Evolutionary conservation across 176 grass and related monocot species (phyloP).

Genomic region (Avena sativa): DNA sequence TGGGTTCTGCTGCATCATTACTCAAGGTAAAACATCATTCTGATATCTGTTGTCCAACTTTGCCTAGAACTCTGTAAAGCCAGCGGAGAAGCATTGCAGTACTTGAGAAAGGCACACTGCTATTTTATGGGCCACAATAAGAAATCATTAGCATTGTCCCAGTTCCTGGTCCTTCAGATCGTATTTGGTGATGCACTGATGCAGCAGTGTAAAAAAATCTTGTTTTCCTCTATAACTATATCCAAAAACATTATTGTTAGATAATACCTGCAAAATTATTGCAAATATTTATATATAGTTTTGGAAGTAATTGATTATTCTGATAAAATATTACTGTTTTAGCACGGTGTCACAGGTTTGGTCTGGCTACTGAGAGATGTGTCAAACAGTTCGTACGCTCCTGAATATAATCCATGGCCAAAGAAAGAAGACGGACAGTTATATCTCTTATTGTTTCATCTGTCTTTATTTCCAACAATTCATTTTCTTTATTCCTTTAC

Average conservation of each 20-base stretch:
- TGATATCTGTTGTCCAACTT: conserved; percentile 89
- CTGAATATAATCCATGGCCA: neutral
- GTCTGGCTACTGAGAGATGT: conserved; percentile 77
- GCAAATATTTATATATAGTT: conserved; percentile 19
- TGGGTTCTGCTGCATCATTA: conserved; percentile 69
- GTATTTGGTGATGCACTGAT: conserved; percentile 21
- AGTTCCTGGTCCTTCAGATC: conserved; percentile 1
- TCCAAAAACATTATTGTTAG: neutral
- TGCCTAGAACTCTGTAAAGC: conserved; percentile 96
- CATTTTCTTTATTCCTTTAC: too few relatives aligned
- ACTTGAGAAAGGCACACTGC: conserved; percentile 79
- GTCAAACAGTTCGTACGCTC: conserved; percentile 79
- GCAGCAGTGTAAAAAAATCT: neutral
- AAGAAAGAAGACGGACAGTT: too few relatives aligned
- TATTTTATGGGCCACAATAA: neutral
- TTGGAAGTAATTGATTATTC: conserved; percentile 18
- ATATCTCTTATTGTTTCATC: too few relatives aligned
- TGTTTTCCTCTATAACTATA: neutral
- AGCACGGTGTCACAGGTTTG: conserved; percentile 83
- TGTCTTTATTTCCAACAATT: too few relatives aligned
- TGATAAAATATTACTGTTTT: conserved; percentile 49
- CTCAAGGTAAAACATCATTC: conserved; percentile 99
- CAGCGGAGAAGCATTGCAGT: conserved; percentile 74
- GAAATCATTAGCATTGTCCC: neutral
- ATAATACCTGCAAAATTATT: conserved; percentile 12